Evolutionary conservation across 1,284 basidiomycete genomes (phyloP).

Genomic region (Pseudozyma tsukubaensis): DNA sequence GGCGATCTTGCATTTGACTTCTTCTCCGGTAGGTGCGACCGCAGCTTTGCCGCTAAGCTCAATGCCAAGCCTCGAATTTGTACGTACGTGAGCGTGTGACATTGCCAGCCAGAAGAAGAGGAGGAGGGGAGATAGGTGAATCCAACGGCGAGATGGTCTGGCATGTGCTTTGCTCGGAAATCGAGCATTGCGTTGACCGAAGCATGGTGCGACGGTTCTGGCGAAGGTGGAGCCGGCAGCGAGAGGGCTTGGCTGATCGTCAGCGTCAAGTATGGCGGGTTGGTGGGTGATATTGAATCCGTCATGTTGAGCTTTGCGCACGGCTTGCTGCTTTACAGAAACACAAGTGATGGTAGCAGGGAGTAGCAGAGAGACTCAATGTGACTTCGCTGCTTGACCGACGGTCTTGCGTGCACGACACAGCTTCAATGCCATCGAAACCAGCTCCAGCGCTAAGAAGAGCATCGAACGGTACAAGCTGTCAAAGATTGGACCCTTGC

Average conservation of each 20-base stretch:
- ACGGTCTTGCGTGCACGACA: no score
- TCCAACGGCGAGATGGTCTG: conserved; percentile 68
- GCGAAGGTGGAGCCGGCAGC: conserved; percentile 42
- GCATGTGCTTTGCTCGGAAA: conserved; percentile 63
- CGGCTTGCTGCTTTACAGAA: not conserved
- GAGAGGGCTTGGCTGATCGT: conserved; percentile 46
- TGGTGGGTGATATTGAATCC: conserved; percentile 18
- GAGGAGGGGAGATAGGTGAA: conserved; percentile 56
- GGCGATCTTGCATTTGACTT: conserved; percentile 15
- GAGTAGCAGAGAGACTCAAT: not conserved
- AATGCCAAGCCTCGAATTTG: conserved; percentile 14
- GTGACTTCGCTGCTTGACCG: not conserved
- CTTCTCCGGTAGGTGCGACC: not conserved
- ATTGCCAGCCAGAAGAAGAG: conserved; percentile 45
- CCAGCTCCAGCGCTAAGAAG: not conserved
- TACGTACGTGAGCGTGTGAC: conserved; percentile 57
- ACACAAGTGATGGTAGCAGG: not conserved
- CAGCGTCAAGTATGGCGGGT: conserved; percentile 45
- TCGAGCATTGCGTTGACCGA: conserved; percentile 68
- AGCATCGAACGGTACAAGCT: not conserved
- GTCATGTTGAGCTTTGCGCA: conserved; percentile 8
- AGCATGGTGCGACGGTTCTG: conserved; percentile 64
- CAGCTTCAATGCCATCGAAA: no score
- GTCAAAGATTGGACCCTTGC: conserved; percentile 28
- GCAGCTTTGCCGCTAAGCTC: conserved; percentile 20